Evolutionary conservation across 2,329 filamentous ascomycete genomes (phyloP).

Genomic region (Colletotrichum nymphaeae): DNA sequence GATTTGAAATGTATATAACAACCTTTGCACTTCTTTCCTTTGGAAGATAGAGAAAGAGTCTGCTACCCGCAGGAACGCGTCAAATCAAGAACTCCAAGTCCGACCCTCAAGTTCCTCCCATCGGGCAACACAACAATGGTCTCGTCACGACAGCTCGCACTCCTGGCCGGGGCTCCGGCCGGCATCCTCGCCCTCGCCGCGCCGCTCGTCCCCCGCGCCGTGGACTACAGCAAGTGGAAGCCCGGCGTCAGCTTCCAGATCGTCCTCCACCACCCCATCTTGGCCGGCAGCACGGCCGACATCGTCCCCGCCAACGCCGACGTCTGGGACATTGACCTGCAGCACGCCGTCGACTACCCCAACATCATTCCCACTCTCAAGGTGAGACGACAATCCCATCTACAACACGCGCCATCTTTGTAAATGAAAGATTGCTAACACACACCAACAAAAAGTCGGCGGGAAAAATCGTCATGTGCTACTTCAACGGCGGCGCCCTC

Average conservation of each 20-base stretch:
- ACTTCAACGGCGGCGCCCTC: slow-evolving; percentile 47
- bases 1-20: background rate
- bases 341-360: slow-evolving; percentile 40
- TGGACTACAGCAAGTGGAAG: slow-evolving; percentile 39
- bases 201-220: slow-evolving; percentile 3
- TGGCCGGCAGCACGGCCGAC: slow-evolving; percentile 39
- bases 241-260: slow-evolving; percentile 46
- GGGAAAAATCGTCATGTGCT: slow-evolving; percentile 47
- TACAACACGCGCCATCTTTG: too few relatives aligned
- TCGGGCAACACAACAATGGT: slow-evolving; percentile 31
- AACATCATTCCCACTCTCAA: slow-evolving; percentile 44
- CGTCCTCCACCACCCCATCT: slow-evolving; percentile 44
- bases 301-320: slow-evolving; percentile 41
- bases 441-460: slow-evolving; percentile 16
- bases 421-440: background rate
- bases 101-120: background rate
- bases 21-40: background rate
- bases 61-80: background rate
- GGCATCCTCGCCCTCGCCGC: slow-evolving; percentile 12
- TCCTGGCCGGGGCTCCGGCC: slow-evolving; percentile 14
- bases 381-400: slow-evolving; percentile 31
- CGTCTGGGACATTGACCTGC: slow-evolving; percentile 47
- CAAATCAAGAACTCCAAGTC: background rate
- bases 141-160: background rate
- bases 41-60: background rate